Evolutionary conservation across 768 basidiomycete genomes (phyloP).

Genomic region (Amyloporia xantha): DNA sequence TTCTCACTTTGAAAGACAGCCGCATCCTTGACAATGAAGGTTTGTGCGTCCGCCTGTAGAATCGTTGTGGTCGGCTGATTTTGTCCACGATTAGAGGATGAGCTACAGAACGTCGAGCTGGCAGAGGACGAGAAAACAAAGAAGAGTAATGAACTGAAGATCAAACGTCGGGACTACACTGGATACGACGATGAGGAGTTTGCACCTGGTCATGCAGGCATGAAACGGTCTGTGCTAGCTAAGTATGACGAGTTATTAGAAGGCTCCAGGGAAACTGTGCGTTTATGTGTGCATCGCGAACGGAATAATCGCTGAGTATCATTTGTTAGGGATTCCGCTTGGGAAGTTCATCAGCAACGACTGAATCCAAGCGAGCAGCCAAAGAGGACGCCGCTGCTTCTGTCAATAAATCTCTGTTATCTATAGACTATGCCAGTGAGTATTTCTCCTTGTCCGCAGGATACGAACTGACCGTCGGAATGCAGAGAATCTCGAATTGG

Average conservation of each 20-base stretch:
- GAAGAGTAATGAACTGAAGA: slow-evolving; percentile 79
- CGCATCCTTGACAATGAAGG: slow-evolving; percentile 95
- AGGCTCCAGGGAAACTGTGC: slow-evolving; percentile 62
- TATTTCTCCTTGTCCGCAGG: slow-evolving; percentile 9
- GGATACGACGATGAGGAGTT: slow-evolving; percentile 98
- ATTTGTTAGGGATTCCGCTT: slow-evolving; percentile 73
- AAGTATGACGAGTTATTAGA: slow-evolving; percentile 94
- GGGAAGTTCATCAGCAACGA: slow-evolving; percentile 47
- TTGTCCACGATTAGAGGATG: slow-evolving; percentile 98
- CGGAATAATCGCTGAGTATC: neutral
- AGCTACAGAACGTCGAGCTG: slow-evolving; percentile 92
- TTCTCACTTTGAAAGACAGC: slow-evolving; percentile 95
- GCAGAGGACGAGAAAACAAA: slow-evolving; percentile 80
- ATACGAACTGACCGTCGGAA: neutral
- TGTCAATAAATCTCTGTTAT: slow-evolving; percentile 75
- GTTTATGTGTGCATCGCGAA: slow-evolving; percentile 11
- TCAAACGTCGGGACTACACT: slow-evolving; percentile 84
- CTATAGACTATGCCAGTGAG: slow-evolving; percentile 88
- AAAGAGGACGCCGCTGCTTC: slow-evolving; percentile 47
- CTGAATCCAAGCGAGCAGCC: slow-evolving; percentile 34
- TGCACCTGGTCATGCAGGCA: slow-evolving; percentile 59
- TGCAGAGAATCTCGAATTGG: slow-evolving; percentile 74
- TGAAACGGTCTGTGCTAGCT: slow-evolving; percentile 75
- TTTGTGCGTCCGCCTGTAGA: too few relatives aligned
- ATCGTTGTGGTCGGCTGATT: neutral